Evolutionary conservation across 257 asterid genomes (phyloP).

Genomic region (Cruciata laevipes): DNA sequence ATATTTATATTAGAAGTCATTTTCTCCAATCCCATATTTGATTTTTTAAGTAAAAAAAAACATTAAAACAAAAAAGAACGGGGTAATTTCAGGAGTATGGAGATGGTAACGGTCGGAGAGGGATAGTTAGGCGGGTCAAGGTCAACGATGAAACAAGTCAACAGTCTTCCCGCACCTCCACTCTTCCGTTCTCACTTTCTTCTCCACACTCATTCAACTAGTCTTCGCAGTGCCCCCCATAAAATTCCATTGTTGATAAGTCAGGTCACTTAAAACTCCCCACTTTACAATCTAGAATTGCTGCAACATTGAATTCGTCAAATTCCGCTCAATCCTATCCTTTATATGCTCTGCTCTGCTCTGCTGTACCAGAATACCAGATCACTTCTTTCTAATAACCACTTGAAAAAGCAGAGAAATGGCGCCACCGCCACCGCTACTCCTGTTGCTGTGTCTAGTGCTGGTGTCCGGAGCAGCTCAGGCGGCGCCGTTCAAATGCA

Average conservation of each 20-base stretch:
- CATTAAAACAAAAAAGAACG: too few species aligned
- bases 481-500: constrained; percentile 44
- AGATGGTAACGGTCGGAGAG: neutral
- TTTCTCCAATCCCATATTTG: too few species aligned
- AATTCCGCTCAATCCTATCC: neutral
- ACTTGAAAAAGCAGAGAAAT: neutral
- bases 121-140: neutral
- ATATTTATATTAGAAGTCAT: too few species aligned
- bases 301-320: neutral
- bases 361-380: neutral
- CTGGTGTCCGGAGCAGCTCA: constrained; percentile 12
- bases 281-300: neutral
- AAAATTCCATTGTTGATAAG: neutral
- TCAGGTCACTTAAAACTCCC: neutral
- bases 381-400: neutral
- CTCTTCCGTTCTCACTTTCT: neutral
- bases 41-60: too few species aligned
- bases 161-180: neutral
- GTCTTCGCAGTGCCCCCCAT: neutral
- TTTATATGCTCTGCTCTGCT: neutral
- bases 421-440: neutral
- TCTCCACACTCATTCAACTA: neutral
- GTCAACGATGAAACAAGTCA: neutral
- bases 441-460: neutral
- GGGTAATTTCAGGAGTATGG: neutral